Base-by-base conservation (phyloP, 352 stramenopile species). In the Pythium dissotocum region DNA sequence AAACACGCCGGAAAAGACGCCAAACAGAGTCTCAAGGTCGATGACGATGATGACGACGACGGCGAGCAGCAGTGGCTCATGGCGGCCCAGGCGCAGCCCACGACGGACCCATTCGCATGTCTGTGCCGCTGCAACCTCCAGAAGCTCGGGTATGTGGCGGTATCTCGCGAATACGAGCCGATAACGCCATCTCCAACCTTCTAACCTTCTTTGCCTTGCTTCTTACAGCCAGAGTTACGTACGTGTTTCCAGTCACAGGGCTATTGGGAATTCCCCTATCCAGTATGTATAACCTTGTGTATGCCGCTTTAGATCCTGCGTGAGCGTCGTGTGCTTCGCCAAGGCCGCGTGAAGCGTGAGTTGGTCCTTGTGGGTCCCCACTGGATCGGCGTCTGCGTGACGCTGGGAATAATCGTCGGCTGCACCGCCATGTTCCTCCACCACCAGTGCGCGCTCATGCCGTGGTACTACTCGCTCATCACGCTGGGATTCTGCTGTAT, bases 371-470 rank as follows among this genome's bases (percentile, higher is more conserved):
- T 96, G 2, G 88, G 88, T 0, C 88, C 88, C 4, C 85, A 96
- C 64, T 96, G 87, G 86, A 85, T 91, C 58, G 87, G 87, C 38
- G 85, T 92, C 33, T 48, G 93, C 48, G 75, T 89, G 44, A 94
- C 85, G 18, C 52, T 89, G 32, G 57, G 63, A 2, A 85, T 95
- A 61, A 77, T 93, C n/a, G 26, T 92, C 1, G 70, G 78, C 30
- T 79, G 77, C 38, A 90, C 80, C 0, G 71, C 61, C 53, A 68
- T 91, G 59, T 92, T 94, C 70, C 68, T 93, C 26, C 62, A 72
- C 14, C 79, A 92, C 63, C 82, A 92, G 36, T 83, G 79, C 57
- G 30, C 51, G 18, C 58, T 52, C 2, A 77, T 89, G 59, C 67
- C 80, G 33, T 88, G 75, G 77, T 77, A 85, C 57, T 83, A 88